Base-by-base conservation (phyloP, 768 basidiomycete genomes). In the Crucibulum laeve region DNA sequence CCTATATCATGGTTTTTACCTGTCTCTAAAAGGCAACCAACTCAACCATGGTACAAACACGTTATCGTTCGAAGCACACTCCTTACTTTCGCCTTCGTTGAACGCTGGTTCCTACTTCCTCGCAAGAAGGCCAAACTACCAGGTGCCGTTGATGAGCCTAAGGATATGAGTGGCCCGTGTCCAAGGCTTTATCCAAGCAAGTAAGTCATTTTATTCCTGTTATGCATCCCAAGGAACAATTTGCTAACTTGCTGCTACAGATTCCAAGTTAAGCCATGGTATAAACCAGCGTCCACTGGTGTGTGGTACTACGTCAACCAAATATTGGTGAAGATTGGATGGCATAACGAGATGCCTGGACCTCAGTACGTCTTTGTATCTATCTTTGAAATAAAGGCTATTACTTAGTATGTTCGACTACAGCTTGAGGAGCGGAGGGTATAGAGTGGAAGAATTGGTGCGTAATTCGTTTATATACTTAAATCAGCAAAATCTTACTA, bases 361-460 rank as follows among this genome's bases (percentile, higher is more conserved):
- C 62, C 63, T 17, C 54, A 63, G 60, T 69, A 56, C 34, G 59
- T 55, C n/a, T 42, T 38, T 4, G 10, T 44, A 8, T 28, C 23
- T 10, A 36, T 24, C 26, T 13, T 18, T 17, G 19, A 35, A 10
- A 14, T 36, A 18, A 18, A n/a, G 5, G 25, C 1, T 43, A 15
- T 7, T n/a, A 28, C 19, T 47, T 23, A 11, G 44, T 6, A 10
- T 38, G 18, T 17, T 37, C 28, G 14, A n/a, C n/a, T 7, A 30
- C 41, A 65, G 64, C 14, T 48, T 67, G 44, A 64, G 57, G 45
- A 67, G 66, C 26, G 51, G 56, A 4, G 72, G 73, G 15, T 73
- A 73, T 53, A 58, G 68, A 5, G 42, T 72, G 10, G 69, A 73
- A 50, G 69, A 74, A 53, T 44, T 73, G 55, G 71, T 70, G 38